Base-by-base conservation (phyloP, 495 filamentous ascomycete species). In the Penicillium egyptiacum region DNA sequence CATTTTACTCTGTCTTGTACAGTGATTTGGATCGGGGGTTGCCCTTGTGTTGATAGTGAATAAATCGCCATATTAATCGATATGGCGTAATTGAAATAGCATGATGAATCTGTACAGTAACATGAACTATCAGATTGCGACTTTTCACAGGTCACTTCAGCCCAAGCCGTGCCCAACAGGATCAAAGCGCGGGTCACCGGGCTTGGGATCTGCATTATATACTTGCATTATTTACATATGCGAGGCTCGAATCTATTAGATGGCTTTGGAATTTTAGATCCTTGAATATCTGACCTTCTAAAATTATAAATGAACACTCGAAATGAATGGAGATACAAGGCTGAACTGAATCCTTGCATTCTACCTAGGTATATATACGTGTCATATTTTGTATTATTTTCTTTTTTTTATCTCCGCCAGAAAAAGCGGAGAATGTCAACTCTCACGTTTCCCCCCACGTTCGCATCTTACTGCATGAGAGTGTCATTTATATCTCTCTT, bases 101-200 rank as follows among this genome's bases (percentile, higher is more conserved):
- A 7, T 28, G 14, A 28, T 47, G 25, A 30, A n/a, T 23, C 22
- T 28, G 35, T 52, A 10, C 31, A 47, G 3, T 22, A 17, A 20
- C n/a, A 20, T 52, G 58, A 49, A 23, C 43, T 28, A 7, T 35
- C 23, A 45, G 1, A 7, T 57, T 22, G 10, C 2, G 14, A 7
- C 11, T n/a, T 25, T 17, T n/a, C 14, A 17, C 28, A 23, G 40
- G 20, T 40, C 28, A 35, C 28, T n/a, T 37, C 53, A 25, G 60
- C 57, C 60, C 53, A 59, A 60, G 26, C 9, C 11, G 56, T 60
- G 60, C 60, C 60, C 48, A 56, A 61, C 39, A 55, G 37, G 53
- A 63, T 60, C 63, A 55, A 58, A 57, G 63, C 60, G 63, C 53
- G 50, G 55, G 60, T 66, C 60, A 63, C 43, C 53, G 30, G 62